phyloP scores from a whole-genome alignment of 805 yeast genomes.

The Wickerhamiella musiphila region DNA sequence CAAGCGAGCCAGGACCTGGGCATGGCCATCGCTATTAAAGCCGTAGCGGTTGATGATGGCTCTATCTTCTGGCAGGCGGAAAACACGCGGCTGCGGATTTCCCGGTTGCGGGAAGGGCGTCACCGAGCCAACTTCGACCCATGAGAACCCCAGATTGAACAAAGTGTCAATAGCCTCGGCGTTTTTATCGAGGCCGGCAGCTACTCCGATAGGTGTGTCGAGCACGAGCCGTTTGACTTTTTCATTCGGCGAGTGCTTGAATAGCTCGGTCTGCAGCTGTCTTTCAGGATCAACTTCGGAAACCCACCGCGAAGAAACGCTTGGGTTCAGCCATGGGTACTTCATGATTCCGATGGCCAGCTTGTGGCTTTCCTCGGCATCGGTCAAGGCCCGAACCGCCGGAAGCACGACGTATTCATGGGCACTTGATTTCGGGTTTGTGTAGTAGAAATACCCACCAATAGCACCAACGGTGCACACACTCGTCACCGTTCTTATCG shows the following conservation, averaged over 20 bases:
- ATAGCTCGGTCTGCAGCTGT: constrained; percentile 17
- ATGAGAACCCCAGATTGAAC: constrained; percentile 63
- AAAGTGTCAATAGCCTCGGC: constrained; percentile 80
- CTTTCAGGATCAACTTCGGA: constrained; percentile 17
- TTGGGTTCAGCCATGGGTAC: constrained; percentile 21
- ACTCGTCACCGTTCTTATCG: constrained; percentile 9
- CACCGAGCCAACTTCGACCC: constrained; percentile 83
- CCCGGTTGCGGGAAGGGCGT: constrained; percentile 92
- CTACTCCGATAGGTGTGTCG: constrained; percentile 72
- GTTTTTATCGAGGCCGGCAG: constrained; percentile 91
- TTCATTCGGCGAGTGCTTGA: constrained; percentile 13
- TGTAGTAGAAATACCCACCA: constrained; percentile 33
- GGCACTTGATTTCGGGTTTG: constrained; percentile 67
- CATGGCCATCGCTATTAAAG: constrained; percentile 82
- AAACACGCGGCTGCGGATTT: constrained; percentile 83
- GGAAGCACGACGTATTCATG: constrained; percentile 78
- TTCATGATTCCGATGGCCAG: constrained; percentile 57
- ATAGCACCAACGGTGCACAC: constrained; percentile 11
- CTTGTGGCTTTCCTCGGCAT: constrained; percentile 76
- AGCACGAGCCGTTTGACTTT: constrained; percentile 24
- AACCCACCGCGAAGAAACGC: constrained; percentile 16
- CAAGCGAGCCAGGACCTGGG: constrained; percentile 49
- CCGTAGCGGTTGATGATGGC: constrained; percentile 94
- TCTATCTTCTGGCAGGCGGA: constrained; percentile 65
- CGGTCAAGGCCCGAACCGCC: constrained; percentile 43